Percentiles rank a stretch among this genome's conserved stretches.
These are phyloP conservation scores for Aspergillus diversus DNA, from an alignment of 495 filamentous ascomycete species.

Conservation along the genomic window DNA sequence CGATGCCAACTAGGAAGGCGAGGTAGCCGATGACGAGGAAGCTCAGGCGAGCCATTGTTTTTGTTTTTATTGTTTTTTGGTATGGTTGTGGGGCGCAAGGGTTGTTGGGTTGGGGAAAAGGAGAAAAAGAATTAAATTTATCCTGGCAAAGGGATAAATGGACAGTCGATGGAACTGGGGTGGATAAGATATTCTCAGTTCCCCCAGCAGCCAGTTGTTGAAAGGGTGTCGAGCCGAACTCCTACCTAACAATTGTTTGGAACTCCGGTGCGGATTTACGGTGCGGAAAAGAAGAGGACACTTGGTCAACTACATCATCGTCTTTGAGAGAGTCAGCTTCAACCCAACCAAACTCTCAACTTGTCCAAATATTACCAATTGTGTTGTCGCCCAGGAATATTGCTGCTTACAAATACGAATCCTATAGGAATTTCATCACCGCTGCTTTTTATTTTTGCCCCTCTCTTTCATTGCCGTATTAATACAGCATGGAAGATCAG, in stretches of 20 bases:
- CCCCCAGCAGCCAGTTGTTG: too few species aligned
- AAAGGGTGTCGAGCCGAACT: too few species aligned
- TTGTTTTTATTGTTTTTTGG: neutral
- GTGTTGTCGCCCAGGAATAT: neutral
- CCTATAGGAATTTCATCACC: neutral
- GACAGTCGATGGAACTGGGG: slow-evolving; percentile 3
- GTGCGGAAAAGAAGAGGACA: slow-evolving; percentile 31
- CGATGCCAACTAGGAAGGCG: slow-evolving; percentile 45
- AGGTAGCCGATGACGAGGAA: slow-evolving; percentile 49
- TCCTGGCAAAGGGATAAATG: slow-evolving; percentile 6
- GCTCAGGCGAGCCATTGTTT: slow-evolving; percentile 53
- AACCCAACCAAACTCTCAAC: neutral
- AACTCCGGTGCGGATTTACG: slow-evolving; percentile 22
- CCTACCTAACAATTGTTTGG: too few species aligned
- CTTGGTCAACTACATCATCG: slow-evolving; percentile 21
- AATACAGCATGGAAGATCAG: slow-evolving; percentile 13
- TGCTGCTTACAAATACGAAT: neutral
- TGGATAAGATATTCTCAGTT: too few species aligned
- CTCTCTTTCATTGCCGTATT: slow-evolving; percentile 6
- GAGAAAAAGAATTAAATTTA: neutral
- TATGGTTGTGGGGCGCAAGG: neutral
- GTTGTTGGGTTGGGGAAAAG: neutral
- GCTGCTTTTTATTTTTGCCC: slow-evolving; percentile 8
- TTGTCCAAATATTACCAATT: neutral
- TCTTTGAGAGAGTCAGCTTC: neutral